Base-by-base conservation (phyloP, 306 rosid genomes). In the Gastrolobium bilobum region DNA sequence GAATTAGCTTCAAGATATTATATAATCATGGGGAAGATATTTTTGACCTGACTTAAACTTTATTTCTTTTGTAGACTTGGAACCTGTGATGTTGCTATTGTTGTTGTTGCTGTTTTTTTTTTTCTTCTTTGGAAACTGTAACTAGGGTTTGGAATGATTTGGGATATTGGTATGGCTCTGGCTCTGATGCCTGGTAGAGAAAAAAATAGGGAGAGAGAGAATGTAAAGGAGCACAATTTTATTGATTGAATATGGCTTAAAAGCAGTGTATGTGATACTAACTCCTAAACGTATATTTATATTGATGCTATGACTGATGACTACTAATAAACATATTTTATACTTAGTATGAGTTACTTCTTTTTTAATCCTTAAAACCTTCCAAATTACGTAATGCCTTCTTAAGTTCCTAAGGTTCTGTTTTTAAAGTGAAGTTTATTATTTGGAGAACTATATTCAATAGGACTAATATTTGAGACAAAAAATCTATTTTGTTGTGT, bases 401-500 rank as follows among this genome's bases (percentile, higher is more conserved):
- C 11, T 5, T 26, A 67, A 10, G 65, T 53, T 65, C 40, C 39
- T 65, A 7, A 65, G 30, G n/a, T 65, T 20, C 44, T 39, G 39
- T 50, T 38, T 75, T 53, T 43, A 30, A 66, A 53, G 48, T 35
- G 11, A 8, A 56, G 68, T 68, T 31, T 43, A 33, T 57, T 35
- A 7, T 10, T 10, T 68, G 75, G 39, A n/a, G 50, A 42, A 10
- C 47, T 33, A 14, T 33, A 14, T 38, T 46, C 14, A 44, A 7
- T 15, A 68, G 35, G 30, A 79, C 59, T 58, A 79, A 35, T 35
- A 47, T 68, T 60, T 68, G 52, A 58, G 33, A 6, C 61, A 30
- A 13, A 52, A 52, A 63, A 37, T 48, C 56, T 79, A 56, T 26
- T 62, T 78, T 68, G 69, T 46, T 61, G 71, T 9, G 14, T 56